A percentile compares a stretch with the other conserved stretches of the same genome.
These are phyloP conservation scores for Penicillium olsonii DNA, from an alignment of 2,329 filamentous ascomycete genomes.

Conservation along the genomic window DNA sequence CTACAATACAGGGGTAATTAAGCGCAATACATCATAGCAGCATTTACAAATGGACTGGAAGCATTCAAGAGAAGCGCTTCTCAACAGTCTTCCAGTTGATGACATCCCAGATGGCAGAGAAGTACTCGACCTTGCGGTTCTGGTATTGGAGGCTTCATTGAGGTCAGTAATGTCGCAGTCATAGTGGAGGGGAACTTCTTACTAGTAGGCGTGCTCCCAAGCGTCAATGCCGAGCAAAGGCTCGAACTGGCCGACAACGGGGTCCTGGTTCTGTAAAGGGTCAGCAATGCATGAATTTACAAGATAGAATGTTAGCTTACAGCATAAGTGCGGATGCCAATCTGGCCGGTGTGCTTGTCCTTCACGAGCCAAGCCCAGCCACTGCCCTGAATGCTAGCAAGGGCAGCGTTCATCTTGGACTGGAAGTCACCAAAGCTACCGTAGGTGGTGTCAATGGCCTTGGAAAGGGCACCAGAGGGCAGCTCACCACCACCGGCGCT, in stretches of 20 bases:
- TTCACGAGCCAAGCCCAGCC: conserved; percentile 67
- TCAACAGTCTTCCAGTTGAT: conserved; percentile 93
- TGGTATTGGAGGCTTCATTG: conserved; percentile 74
- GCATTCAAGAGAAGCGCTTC: conserved; percentile 64
- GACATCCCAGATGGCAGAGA: conserved; percentile 89
- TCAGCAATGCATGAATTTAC: conserved; percentile 5
- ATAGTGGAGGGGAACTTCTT: conserved; percentile 29
- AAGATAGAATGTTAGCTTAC: conserved; percentile 35
- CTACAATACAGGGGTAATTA: conserved; percentile 22
- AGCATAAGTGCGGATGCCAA: conserved; percentile 65
- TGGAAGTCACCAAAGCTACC: conserved; percentile 62
- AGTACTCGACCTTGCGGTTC: conserved; percentile 97
- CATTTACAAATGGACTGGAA: conserved; percentile 8
- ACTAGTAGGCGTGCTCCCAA: conserved; percentile 95
- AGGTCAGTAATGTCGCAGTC: conserved; percentile 20
- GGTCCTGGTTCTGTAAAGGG: conserved; percentile 71
- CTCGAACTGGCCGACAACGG: conserved; percentile 77
- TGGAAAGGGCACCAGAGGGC: conserved; percentile 58
- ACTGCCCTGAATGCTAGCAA: conserved; percentile 66
- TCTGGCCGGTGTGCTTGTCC: conserved; percentile 60
- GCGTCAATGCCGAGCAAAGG: conserved; percentile 89
- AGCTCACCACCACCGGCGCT: conserved; percentile 64
- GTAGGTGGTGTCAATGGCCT: conserved; percentile 61
- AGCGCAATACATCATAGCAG: conserved; percentile 7
- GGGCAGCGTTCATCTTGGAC: conserved; percentile 63